Evolutionary conservation across 306 rosid genomes (phyloP), one percentile per base, ranked within the genome.

Genomic region (Rosa rugosa): DNA sequence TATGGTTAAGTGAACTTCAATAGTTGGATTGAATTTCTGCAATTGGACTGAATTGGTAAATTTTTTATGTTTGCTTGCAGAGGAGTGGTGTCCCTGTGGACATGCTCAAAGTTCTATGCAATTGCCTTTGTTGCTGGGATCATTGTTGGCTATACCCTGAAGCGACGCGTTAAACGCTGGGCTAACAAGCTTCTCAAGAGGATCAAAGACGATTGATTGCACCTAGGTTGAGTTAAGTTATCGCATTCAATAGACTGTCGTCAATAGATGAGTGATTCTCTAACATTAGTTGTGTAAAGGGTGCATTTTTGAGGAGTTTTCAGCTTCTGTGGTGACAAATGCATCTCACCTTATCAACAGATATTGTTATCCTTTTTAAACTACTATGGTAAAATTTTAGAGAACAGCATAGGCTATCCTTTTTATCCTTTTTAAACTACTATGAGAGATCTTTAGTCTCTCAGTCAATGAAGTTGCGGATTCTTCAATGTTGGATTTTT

Each of bases 101-200:
- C 96, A 5, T 95, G 98, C 87, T 88, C 97, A 7, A 92, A 95
- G 89, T 89, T 90, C 11, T 91, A 98, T 72, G 86, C 92, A 45
- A 11, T 95, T 84, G 91, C 88, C 82, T 95, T 95, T 82, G 89
- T 83, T 72, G 96, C 90, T 65, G 98, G 98, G 76, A 81, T 88
- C 7, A 71, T 93, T 20, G 93, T 90, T 69, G 98, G 98, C 66
- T 95, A 82, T 77, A 83, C 96, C 4, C 79, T 92, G 23, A 91
- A 89, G 81, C 86, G 85, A 13, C 92, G 91, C 4, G 91, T 92
- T n/a, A 84, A 76, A 71, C 82, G 89, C 23, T 92, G 97, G 99
- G 93, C 93, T 22, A 87, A 92, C 83, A 86, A 77, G 49, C 25
- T 89, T 75, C 89, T 95, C 65, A 92, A 57, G 88, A 85, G 84